Percentiles rank a stretch among this genome's conserved stretches.
Conservation (phyloP, 768 basidiomycete genomes). For the Termitomyces sp. region DNA sequence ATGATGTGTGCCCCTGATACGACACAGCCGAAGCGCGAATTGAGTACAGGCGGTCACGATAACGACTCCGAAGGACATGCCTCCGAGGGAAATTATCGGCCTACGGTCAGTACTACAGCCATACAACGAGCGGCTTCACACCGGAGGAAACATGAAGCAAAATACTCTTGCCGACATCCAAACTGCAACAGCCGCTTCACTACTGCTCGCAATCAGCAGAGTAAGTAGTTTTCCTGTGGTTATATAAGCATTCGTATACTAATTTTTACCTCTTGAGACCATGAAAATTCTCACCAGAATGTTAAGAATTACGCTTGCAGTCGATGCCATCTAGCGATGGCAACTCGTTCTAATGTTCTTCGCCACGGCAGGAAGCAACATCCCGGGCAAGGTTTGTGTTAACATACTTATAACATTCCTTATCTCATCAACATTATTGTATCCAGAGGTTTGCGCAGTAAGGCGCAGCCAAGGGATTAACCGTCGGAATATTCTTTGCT, state of each 20-base stretch:
- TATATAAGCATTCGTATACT: background rate
- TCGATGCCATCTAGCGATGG: slow-evolving; percentile 3
- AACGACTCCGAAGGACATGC: background rate
- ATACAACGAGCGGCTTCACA: slow-evolving; percentile 1
- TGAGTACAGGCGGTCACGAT: background rate
- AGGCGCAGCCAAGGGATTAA: too few relatives aligned
- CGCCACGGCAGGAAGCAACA: slow-evolving; percentile 9
- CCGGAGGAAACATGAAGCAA: slow-evolving; percentile 2
- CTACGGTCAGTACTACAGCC: background rate
- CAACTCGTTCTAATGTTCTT: slow-evolving; percentile 9
- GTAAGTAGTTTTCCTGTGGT: background rate
- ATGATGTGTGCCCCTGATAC: background rate
- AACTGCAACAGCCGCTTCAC: slow-evolving; percentile 1
- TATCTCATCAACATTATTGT: background rate
- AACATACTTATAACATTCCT: background rate
- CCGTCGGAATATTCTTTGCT: background rate
- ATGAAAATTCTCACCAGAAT: slow-evolving; percentile 12
- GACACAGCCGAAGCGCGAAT: background rate
- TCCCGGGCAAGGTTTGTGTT: slow-evolving; percentile 2
- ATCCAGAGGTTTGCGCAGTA: background rate
- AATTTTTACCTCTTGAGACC: slow-evolving; percentile 5
- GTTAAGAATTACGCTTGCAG: slow-evolving; percentile 11
- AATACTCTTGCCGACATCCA: background rate
- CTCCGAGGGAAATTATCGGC: background rate
- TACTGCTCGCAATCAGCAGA: background rate